Percentiles rank a stretch among this genome's conserved stretches.
phyloP scores from a whole-genome alignment of 2,329 filamentous ascomycete genomes.

The Aspergillus puulaauensis region DNA sequence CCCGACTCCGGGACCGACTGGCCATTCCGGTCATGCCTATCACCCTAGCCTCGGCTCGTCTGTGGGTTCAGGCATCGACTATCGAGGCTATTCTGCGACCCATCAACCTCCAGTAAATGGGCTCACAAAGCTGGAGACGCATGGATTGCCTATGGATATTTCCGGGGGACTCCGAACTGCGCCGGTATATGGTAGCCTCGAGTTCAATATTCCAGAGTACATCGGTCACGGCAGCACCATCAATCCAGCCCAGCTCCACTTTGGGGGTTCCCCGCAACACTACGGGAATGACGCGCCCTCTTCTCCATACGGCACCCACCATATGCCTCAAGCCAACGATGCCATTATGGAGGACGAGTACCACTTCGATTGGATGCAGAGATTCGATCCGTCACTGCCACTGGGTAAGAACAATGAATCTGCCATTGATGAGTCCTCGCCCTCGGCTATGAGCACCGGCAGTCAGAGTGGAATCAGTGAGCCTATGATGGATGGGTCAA shows the following conservation, averaged over 20 bases:
- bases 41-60: slow-evolving; percentile 72
- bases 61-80: slow-evolving; percentile 57
- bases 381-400: slow-evolving; percentile 75
- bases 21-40: slow-evolving; percentile 57
- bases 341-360: slow-evolving; percentile 68
- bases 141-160: slow-evolving; percentile 66
- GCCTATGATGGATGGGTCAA: slow-evolving; percentile 78
- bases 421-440: slow-evolving; percentile 88
- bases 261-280: slow-evolving; percentile 70
- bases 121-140: slow-evolving; percentile 80
- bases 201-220: slow-evolving; percentile 70
- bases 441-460: slow-evolving; percentile 90
- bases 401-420: slow-evolving; percentile 71
- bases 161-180: slow-evolving; percentile 74
- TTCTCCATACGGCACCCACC: slow-evolving; percentile 48
- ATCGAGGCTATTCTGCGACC: slow-evolving; percentile 62
- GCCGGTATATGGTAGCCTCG: slow-evolving; percentile 67
- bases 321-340: slow-evolving; percentile 55
- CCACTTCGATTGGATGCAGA: slow-evolving; percentile 79
- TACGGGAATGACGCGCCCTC: slow-evolving; percentile 42
- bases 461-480: slow-evolving; percentile 81
- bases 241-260: slow-evolving; percentile 72
- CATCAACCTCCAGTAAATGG: slow-evolving; percentile 58
- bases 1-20: slow-evolving; percentile 15
- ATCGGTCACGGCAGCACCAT: slow-evolving; percentile 65